phyloP scores from a whole-genome alignment of 177 flowering plant species.

The Vitis hybrid region DNA sequence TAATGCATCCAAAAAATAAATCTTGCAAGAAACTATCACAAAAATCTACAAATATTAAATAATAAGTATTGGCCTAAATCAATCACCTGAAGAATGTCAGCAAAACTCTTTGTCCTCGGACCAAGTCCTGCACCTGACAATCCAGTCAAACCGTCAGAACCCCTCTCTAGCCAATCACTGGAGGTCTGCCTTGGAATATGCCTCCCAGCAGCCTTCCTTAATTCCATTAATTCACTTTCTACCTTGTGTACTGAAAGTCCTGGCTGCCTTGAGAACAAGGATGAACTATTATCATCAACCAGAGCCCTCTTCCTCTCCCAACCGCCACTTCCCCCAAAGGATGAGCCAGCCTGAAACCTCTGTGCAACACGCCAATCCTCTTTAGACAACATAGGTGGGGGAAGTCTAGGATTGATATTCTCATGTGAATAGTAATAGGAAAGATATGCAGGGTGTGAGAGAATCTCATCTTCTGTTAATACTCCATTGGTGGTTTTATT shows the following conservation, averaged over 20 bases:
- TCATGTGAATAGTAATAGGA: constrained; percentile 79
- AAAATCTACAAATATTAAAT: background rate
- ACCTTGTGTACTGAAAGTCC: constrained; percentile 38
- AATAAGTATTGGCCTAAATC: background rate
- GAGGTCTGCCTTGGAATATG: constrained; percentile 45
- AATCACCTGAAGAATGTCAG: constrained; percentile 83
- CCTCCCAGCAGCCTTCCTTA: constrained; percentile 42
- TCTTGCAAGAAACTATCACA: background rate
- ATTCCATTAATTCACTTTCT: constrained; percentile 45
- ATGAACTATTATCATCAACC: constrained; percentile 35
- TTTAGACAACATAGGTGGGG: constrained; percentile 71
- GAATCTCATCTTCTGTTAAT: constrained; percentile 69
- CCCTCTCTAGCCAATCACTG: constrained; percentile 53
- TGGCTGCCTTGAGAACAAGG: constrained; percentile 73
- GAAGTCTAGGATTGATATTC: constrained; percentile 75
- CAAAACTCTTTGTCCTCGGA: constrained; percentile 72
- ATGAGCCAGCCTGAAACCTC: constrained; percentile 58
- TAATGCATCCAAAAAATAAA: background rate
- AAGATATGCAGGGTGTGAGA: constrained; percentile 72
- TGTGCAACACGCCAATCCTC: constrained; percentile 90
- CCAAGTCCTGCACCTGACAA: constrained; percentile 51
- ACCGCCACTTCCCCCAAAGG: constrained; percentile 47
- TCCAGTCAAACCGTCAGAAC: constrained; percentile 36
- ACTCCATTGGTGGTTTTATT: constrained; percentile 17
- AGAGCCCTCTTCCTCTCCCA: constrained; percentile 40